Percentiles rank a stretch among this genome's conserved stretches.
Evolutionary conservation across 768 basidiomycete genomes (phyloP).

Genomic region (Imleria badia): DNA sequence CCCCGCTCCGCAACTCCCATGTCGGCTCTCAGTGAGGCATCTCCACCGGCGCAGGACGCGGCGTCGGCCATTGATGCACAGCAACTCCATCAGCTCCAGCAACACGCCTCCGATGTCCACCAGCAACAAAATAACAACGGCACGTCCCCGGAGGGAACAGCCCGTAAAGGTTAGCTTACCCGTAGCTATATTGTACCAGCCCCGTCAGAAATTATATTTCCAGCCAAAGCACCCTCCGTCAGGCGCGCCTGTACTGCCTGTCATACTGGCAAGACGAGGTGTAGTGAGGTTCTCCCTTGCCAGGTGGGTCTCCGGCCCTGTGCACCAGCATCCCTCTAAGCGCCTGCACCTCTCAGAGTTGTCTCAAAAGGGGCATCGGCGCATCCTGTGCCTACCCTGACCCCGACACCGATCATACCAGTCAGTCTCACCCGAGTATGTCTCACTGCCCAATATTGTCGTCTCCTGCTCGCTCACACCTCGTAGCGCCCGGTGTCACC

Average conservation of each 20-base stretch:
- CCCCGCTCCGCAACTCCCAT: slow-evolving; percentile 52
- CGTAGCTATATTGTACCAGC: slow-evolving; percentile 9
- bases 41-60: slow-evolving; percentile 67
- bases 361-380: slow-evolving; percentile 77
- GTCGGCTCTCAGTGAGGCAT: slow-evolving; percentile 74
- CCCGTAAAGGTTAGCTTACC: slow-evolving; percentile 60
- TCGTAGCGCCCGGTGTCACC: slow-evolving; percentile 35
- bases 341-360: slow-evolving; percentile 50
- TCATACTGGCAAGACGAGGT: slow-evolving; percentile 81
- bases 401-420: slow-evolving; percentile 58
- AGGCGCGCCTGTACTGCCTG: slow-evolving; percentile 79
- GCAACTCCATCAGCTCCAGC: slow-evolving; percentile 45
- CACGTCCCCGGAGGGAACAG: slow-evolving; percentile 30
- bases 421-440: slow-evolving; percentile 31
- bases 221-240: slow-evolving; percentile 81
- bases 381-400: slow-evolving; percentile 73
- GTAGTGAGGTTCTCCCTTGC: slow-evolving; percentile 79
- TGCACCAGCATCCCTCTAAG: slow-evolving; percentile 7
- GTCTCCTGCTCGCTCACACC: slow-evolving; percentile 4
- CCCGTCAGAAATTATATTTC: slow-evolving; percentile 11
- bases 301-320: slow-evolving; percentile 47
- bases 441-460: slow-evolving; percentile 2
- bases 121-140: slow-evolving; percentile 35
- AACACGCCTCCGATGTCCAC: slow-evolving; percentile 35
- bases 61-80: slow-evolving; percentile 58